Conservation (phyloP, 768 basidiomycete genomes). For the Filobasidium floriforme region DNA sequence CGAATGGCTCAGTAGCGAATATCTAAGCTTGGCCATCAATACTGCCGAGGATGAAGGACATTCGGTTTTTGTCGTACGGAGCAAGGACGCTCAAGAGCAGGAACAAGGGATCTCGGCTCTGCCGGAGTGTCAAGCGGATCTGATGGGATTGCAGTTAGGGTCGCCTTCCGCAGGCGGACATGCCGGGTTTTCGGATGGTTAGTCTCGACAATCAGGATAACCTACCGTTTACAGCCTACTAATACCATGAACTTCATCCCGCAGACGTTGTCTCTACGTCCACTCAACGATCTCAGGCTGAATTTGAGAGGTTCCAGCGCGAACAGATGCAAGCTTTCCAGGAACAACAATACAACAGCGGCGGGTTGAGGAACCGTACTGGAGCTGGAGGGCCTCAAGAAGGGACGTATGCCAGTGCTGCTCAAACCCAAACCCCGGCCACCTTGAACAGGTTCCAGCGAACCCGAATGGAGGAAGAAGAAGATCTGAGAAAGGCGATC, state of each 20-base stretch:
- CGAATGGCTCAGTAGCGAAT: slow-evolving; percentile 74
- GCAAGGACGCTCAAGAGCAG: slow-evolving; percentile 23
- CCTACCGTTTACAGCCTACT: slow-evolving; percentile 1
- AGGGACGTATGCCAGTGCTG: slow-evolving; percentile 1
- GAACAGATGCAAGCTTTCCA: slow-evolving; percentile 13
- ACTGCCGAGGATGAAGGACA: slow-evolving; percentile 78
- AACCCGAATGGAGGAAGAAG: slow-evolving; percentile 17
- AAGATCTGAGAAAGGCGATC: slow-evolving; percentile 17
- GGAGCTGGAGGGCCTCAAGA: slow-evolving; percentile 5
- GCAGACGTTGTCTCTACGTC: slow-evolving; percentile 18
- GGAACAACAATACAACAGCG: background rate
- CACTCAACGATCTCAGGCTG: slow-evolving; percentile 11
- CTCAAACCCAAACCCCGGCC: background rate
- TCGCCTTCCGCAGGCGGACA: slow-evolving; percentile 51
- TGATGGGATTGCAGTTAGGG: slow-evolving; percentile 58
- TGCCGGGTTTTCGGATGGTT: background rate
- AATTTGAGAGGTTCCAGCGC: slow-evolving; percentile 16
- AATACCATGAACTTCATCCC: background rate
- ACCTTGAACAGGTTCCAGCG: slow-evolving; percentile 13
- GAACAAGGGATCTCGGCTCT: slow-evolving; percentile 72
- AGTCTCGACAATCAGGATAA: background rate
- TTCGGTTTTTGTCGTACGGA: slow-evolving; percentile 36
- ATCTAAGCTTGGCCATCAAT: slow-evolving; percentile 75
- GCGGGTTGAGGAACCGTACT: background rate
- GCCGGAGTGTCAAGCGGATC: slow-evolving; percentile 61